Evolutionary conservation across 768 basidiomycete species (phyloP), one percentile per base, ranked within the genome.

Genomic region (Kwoniella sp.): DNA sequence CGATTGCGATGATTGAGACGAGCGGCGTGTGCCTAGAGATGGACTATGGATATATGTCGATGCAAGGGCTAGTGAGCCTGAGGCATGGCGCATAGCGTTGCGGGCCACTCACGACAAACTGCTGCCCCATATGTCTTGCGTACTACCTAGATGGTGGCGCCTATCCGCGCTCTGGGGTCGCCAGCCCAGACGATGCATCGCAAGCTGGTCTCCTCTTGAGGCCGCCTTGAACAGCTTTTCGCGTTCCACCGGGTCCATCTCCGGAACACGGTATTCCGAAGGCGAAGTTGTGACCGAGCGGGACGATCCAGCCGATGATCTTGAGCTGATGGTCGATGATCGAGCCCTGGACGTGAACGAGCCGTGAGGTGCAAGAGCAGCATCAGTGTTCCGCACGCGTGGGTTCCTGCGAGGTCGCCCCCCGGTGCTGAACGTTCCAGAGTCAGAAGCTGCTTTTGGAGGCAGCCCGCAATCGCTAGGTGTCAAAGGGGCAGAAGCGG

Each of bases 291-390:
- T 3, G 5, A n/a, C 25, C 2, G 52, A 41, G 3, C 15, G 17
- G 7, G 47, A 41, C 9, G 33, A 32, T 27, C 33, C 17, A 22
- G 32, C 29, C 5, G 55, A 38, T 1, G 51, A 34, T 20, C 31
- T 14, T 29, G 38, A 46, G 27, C 37, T 38, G 26, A 47, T 37
- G 28, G 41, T 42, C 3, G 47, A 46, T 8, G 50, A 41, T 37
- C 39, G 17, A 10, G 17, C 31, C 15, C 49, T 40, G 22, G 60
- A 53, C 11, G 64, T 62, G 47, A 66, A 66, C 5, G 64, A 53
- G 17, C 64, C 64, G 41, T 62, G 64, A 27, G 64, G 61, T 1
- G 64, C 64, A n/a, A 66, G 37, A 10, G 56, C 34, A 4, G 33
- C 33, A 15, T 46, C 60, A 1, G 23, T 34, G 27, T 62, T 60